These are phyloP conservation scores for Capronia americana DNA, from an alignment of 2,329 filamentous ascomycete species.

Conservation along the genomic window DNA sequence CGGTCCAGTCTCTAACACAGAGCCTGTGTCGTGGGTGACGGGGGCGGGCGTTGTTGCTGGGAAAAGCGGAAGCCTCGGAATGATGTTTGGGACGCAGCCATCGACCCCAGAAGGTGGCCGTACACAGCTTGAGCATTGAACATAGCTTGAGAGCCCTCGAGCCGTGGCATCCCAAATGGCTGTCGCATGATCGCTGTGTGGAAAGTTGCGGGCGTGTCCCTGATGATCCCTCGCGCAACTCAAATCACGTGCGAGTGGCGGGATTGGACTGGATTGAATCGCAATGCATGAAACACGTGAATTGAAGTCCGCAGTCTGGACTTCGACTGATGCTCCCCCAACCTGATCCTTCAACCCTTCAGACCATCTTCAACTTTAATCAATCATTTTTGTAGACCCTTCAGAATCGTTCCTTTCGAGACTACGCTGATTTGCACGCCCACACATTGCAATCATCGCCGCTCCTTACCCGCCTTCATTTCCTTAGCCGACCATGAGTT, in stretches of 20 bases:
- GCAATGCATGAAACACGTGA: background rate
- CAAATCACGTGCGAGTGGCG: conserved; percentile 2
- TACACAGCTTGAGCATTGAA: background rate
- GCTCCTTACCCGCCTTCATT: conserved; percentile 15
- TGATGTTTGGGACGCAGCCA: background rate
- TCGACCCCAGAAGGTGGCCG: background rate
- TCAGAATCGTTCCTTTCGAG: conserved; percentile 24
- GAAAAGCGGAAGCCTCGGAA: background rate
- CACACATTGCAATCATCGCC: conserved; percentile 11
- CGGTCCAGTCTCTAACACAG: background rate
- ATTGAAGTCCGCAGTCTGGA: conserved; percentile 1
- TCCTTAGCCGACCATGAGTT: conserved; percentile 33
- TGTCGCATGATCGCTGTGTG: background rate
- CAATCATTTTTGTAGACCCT: conserved; percentile 16
- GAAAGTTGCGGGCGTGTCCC: conserved; percentile 1
- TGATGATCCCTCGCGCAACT: conserved; percentile 3
- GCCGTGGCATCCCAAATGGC: background rate
- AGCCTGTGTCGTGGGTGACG: background rate
- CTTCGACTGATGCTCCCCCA: conserved; percentile 13
- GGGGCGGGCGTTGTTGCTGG: background rate
- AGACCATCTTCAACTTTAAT: conserved; percentile 25
- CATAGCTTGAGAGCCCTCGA: background rate
- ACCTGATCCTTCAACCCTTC: conserved; percentile 14
- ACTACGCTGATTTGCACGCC: background rate
- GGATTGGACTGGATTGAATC: background rate